Conservation (phyloP, 345 rosid species). For the Cardamine resedifolia region DNA sequence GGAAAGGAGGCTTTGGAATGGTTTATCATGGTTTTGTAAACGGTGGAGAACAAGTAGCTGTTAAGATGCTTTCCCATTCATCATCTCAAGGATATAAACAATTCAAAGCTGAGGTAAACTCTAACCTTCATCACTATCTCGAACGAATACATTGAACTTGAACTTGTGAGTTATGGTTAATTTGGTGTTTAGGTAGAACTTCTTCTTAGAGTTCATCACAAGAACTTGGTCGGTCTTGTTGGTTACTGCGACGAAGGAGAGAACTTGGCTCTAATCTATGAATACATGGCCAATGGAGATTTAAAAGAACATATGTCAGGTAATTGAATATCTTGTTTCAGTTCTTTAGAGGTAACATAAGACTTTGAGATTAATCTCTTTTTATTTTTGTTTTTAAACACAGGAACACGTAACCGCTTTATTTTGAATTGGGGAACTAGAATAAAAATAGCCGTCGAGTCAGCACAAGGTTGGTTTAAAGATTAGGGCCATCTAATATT, state of each 20-base stretch:
- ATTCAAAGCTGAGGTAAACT: conserved; percentile 23
- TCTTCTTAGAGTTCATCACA: too few species aligned
- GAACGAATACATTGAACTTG: neutral
- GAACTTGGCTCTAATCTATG: too few species aligned
- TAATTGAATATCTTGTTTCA: neutral
- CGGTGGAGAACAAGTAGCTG: conserved; percentile 38
- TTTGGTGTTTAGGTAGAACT: conserved; percentile 43
- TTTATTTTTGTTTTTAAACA: neutral
- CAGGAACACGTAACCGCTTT: conserved; percentile 23
- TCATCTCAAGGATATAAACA: conserved; percentile 43
- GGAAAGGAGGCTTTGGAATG: conserved; percentile 64
- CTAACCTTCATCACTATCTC: neutral
- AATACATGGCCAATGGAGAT: too few species aligned
- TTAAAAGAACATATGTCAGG: too few species aligned
- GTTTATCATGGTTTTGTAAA: conserved; percentile 52
- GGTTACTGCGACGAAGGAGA: too few species aligned
- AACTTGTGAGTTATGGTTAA: neutral
- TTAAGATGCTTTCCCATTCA: conserved; percentile 41
- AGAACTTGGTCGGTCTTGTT: too few species aligned
- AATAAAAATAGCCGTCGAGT: conserved; percentile 43
- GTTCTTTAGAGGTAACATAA: neutral
- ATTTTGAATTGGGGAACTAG: conserved; percentile 49
- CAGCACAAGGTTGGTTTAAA: conserved; percentile 48
- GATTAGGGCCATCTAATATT: neutral
- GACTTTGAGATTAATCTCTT: neutral